Conservation (phyloP, 2,329 filamentous ascomycete genomes). For the Neofusicoccum umdonicola region DNA sequence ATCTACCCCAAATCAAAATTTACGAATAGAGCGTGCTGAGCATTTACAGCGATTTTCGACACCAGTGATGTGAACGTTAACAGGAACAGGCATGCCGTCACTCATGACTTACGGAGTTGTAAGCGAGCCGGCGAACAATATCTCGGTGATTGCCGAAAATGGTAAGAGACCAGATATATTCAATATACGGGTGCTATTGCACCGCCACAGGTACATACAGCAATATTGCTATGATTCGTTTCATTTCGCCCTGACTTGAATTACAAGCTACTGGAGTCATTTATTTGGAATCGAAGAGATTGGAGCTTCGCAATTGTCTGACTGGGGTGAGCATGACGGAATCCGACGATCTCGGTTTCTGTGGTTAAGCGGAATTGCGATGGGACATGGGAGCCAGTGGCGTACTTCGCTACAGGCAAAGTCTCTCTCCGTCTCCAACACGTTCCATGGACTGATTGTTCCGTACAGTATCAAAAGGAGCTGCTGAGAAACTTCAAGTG, state of each 20-base stretch:
- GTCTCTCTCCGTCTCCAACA: constrained; percentile 22
- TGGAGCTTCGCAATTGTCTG: not conserved
- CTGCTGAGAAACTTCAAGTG: too few relatives aligned
- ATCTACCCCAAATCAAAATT: constrained; percentile 1
- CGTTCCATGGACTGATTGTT: not conserved
- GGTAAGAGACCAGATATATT: too few relatives aligned
- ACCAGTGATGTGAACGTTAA: too few relatives aligned
- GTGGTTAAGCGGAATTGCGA: constrained; percentile 7
- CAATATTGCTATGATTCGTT: not conserved
- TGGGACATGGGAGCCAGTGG: not conserved
- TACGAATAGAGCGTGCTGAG: not conserved
- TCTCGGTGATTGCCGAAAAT: too few relatives aligned
- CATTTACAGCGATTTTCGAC: not conserved
- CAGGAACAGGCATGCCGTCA: too few relatives aligned
- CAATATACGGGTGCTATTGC: too few relatives aligned
- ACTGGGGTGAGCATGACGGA: not conserved
- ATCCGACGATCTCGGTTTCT: not conserved
- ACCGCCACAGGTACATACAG: not conserved
- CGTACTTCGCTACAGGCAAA: not conserved
- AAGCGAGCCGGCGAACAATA: too few relatives aligned
- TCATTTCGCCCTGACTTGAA: not conserved
- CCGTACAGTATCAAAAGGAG: too few relatives aligned
- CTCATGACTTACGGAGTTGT: too few relatives aligned
- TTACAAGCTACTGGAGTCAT: not conserved
- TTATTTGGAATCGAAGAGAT: not conserved